These are phyloP conservation scores for Primulina eburnea DNA, from an alignment of 257 asterid species.

Conservation along the genomic window DNA sequence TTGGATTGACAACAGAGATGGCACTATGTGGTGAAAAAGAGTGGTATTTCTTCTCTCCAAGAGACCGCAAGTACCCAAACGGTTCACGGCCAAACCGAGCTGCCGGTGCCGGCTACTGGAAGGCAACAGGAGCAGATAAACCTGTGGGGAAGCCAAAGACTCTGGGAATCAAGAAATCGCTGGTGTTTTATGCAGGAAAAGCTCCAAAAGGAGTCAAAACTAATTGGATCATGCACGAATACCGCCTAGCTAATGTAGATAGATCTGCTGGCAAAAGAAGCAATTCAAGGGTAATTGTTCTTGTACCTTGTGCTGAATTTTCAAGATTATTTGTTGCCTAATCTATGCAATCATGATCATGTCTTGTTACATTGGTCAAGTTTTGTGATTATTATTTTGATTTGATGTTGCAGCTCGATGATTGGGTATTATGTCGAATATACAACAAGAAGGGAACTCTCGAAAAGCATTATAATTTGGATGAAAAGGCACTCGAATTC, in stretches of 20 bases:
- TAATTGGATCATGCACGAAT: slow-evolving; percentile 69
- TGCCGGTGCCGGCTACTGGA: slow-evolving; percentile 59
- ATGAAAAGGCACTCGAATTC: slow-evolving; percentile 39
- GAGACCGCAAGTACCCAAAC: slow-evolving; percentile 58
- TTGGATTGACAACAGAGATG: slow-evolving; percentile 31
- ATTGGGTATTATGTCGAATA: slow-evolving; percentile 58
- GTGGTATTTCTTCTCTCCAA: slow-evolving; percentile 61
- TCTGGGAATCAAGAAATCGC: slow-evolving; percentile 51
- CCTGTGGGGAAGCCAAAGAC: slow-evolving; percentile 57
- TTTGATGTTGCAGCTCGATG: slow-evolving; percentile 50
- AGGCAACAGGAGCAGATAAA: slow-evolving; percentile 62
- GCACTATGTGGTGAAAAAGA: slow-evolving; percentile 55
- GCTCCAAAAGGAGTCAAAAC: slow-evolving; percentile 60
- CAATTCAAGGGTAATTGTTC: slow-evolving; percentile 42
- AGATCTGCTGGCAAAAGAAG: slow-evolving; percentile 47
- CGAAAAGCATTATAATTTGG: slow-evolving; percentile 45
- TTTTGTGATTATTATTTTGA: neutral
- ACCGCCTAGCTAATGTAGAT: slow-evolving; percentile 51
- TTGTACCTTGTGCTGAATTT: neutral
- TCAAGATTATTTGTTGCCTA: neutral
- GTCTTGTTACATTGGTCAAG: neutral
- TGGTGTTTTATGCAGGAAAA: slow-evolving; percentile 57
- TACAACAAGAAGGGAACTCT: slow-evolving; percentile 62
- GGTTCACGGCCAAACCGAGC: slow-evolving; percentile 67
- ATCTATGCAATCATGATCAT: neutral